A percentile compares a stretch with the other conserved stretches of the same genome.
These are phyloP conservation scores for Oxyria digyna DNA, from an alignment of 148 eudicot genomes.

Conservation along the genomic window DNA sequence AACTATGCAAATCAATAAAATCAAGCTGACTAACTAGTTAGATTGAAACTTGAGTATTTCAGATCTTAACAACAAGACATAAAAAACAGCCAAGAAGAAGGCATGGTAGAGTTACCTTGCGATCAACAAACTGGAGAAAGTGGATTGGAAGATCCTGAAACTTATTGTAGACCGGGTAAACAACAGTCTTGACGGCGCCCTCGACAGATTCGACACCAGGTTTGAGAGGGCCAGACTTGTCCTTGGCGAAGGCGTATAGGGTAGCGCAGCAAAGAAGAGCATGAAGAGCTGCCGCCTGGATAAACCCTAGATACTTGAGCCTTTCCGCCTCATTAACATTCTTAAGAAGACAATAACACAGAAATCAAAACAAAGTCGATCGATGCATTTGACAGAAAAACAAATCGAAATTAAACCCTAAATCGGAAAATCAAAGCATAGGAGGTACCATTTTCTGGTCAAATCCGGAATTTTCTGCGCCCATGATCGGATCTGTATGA, in stretches of 20 bases:
- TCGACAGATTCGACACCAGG: conserved; percentile 78
- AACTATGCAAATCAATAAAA: not conserved
- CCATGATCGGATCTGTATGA: not conserved
- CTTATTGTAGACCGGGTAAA: conserved; percentile 74
- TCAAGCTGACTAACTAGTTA: not conserved
- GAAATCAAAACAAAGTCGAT: not conserved
- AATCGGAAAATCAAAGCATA: not conserved
- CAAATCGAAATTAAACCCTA: not conserved
- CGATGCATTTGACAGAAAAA: no score
- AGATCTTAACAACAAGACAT: not conserved
- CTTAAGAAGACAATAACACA: conserved; percentile 13
- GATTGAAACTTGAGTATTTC: not conserved
- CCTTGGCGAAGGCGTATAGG: conserved; percentile 71
- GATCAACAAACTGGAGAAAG: conserved; percentile 76
- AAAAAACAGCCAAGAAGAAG: not conserved
- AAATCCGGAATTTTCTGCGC: not conserved
- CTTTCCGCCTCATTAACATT: conserved; percentile 43
- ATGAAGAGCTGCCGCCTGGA: conserved; percentile 48
- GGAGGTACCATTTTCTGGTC: not conserved
- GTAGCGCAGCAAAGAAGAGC: conserved; percentile 51
- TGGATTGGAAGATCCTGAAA: conserved; percentile 64
- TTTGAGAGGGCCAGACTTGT: conserved; percentile 80
- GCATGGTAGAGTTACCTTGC: conserved; percentile 52
- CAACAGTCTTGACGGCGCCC: conserved; percentile 79
- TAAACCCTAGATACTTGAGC: conserved; percentile 70